Percentiles rank a stretch among this genome's conserved stretches.
phyloP scores from a whole-genome alignment of 306 rosid genomes.

The Prosopis cineraria region DNA sequence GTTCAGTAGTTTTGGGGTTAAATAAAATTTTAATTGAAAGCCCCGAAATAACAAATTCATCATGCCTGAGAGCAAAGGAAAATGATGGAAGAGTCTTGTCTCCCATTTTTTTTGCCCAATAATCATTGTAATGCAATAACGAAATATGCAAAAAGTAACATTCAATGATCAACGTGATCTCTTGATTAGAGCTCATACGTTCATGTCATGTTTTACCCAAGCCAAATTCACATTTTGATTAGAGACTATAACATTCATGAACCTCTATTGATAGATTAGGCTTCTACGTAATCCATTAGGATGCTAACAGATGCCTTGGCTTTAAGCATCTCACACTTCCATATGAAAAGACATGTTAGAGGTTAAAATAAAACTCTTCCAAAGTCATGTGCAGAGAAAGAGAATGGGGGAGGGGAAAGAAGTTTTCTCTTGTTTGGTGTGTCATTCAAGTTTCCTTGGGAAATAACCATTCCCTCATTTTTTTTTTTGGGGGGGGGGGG shows the following conservation, averaged over 20 bases:
- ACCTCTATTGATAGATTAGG: neutral
- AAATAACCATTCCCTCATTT: neutral
- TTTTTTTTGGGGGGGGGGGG: neutral
- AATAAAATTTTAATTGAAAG: too few species aligned
- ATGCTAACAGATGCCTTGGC: neutral
- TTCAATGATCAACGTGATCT: slow-evolving; percentile 1
- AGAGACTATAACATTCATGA: neutral
- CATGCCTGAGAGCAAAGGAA: neutral
- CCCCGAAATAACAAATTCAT: neutral
- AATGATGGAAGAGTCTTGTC: neutral
- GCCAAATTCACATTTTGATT: slow-evolving; percentile 5
- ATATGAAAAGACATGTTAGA: neutral
- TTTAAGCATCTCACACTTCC: neutral
- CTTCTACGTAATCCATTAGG: neutral
- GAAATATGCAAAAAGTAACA: neutral
- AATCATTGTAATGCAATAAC: neutral
- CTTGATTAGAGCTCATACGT: neutral
- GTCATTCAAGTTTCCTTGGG: too few species aligned
- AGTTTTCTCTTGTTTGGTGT: too few species aligned
- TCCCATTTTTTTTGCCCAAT: neutral
- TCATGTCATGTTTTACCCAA: slow-evolving; percentile 15
- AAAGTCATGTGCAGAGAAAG: too few species aligned
- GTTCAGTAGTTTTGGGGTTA: too few species aligned
- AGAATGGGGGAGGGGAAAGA: too few species aligned
- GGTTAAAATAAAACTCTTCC: neutral